Evolutionary conservation across 306 rosid species (phyloP).

Genomic region (Carpinus fangiana): DNA sequence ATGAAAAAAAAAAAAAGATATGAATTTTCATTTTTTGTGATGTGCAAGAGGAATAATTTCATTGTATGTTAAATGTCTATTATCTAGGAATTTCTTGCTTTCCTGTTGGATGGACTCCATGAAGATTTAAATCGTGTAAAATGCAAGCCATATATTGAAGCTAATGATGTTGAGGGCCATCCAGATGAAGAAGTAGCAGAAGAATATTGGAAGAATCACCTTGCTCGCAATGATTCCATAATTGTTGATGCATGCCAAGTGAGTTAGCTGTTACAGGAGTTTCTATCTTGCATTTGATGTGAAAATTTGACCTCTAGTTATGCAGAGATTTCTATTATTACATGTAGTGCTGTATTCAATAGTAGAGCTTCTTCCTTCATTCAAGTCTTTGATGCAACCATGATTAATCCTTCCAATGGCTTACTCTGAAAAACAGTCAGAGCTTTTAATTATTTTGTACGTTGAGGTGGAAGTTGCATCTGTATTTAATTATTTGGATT

Average conservation of each 20-base stretch:
- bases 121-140: slow-evolving; percentile 90
- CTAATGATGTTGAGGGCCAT: slow-evolving; percentile 70
- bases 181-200: slow-evolving; percentile 77
- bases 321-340: not conserved
- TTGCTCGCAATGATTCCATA: slow-evolving; percentile 78
- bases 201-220: slow-evolving; percentile 87
- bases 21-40: slow-evolving; percentile 14
- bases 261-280: slow-evolving; percentile 18
- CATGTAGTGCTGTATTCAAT: not conserved
- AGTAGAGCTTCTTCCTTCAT: not conserved
- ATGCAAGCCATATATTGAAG: slow-evolving; percentile 77
- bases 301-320: not conserved
- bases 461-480: not conserved
- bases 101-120: slow-evolving; percentile 86
- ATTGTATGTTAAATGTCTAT: slow-evolving; percentile 30
- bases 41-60: slow-evolving; percentile 17
- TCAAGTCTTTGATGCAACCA: not conserved
- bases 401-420: not conserved
- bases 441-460: not conserved
- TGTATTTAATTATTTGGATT: not conserved
- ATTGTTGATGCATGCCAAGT: slow-evolving; percentile 82
- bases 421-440: not conserved
- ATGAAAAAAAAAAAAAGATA: too few species aligned
- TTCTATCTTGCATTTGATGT: not conserved
- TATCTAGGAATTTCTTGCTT: slow-evolving; percentile 88